phyloP scores from a whole-genome alignment of 306 rosid genomes.

The Sicyos baderoa region DNA sequence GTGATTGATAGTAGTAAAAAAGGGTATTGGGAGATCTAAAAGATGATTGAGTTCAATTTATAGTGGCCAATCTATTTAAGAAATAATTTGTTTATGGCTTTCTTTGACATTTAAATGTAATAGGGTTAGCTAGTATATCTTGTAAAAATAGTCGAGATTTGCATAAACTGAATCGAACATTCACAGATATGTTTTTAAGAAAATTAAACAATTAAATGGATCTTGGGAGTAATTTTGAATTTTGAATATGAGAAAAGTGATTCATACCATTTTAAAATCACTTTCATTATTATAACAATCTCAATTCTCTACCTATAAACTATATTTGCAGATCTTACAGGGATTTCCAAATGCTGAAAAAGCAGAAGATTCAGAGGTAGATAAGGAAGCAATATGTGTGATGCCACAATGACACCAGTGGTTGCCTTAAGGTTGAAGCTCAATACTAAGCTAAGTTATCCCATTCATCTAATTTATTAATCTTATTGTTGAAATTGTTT shows the following conservation, averaged over 20 bases:
- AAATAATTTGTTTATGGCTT: too few species aligned
- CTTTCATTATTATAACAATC: background rate
- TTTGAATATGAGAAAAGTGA: background rate
- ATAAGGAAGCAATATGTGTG: background rate
- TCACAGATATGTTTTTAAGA: too few species aligned
- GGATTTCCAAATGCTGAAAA: conserved; percentile 14
- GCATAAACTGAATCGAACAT: too few species aligned
- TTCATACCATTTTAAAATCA: background rate
- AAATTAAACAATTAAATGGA: too few species aligned
- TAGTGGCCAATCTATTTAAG: too few species aligned
- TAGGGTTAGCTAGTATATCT: too few species aligned
- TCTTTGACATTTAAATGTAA: too few species aligned
- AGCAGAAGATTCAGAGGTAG: conserved; percentile 2
- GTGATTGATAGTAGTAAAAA: too few species aligned
- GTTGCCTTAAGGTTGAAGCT: background rate
- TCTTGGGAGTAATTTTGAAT: background rate
- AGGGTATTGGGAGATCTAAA: too few species aligned
- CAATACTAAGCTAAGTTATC: background rate
- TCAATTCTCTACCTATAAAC: background rate
- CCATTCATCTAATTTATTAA: background rate
- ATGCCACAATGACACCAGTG: background rate
- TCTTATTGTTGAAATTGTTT: conserved; percentile 12
- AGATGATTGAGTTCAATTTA: too few species aligned
- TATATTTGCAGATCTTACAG: background rate
- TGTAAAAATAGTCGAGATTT: too few species aligned